Conservation (phyloP, 306 rosid species). For the Nissolia schottii region DNA sequence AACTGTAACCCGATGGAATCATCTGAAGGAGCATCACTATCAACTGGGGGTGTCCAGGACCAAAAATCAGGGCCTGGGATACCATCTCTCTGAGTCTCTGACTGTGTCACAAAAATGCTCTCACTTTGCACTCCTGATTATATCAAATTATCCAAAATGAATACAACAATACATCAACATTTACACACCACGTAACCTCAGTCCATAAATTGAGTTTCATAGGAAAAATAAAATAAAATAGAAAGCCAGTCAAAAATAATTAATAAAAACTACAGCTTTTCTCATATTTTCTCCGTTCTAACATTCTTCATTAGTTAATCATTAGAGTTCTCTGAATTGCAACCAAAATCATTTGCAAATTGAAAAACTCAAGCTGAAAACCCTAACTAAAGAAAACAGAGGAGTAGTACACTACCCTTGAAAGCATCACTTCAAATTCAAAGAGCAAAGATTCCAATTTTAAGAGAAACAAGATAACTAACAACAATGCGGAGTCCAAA, state of each 20-base stretch:
- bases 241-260: background rate
- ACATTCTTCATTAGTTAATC: background rate
- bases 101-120: constrained; percentile 25
- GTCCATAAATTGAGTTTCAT: background rate
- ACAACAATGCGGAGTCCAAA: background rate
- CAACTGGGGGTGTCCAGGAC: constrained; percentile 87
- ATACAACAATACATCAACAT: background rate
- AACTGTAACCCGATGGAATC: constrained; percentile 35
- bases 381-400: background rate
- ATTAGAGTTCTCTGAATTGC: background rate
- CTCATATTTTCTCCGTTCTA: background rate
- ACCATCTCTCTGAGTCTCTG: constrained; percentile 41
- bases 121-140: constrained; percentile 36
- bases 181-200: background rate
- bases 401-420: background rate
- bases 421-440: background rate
- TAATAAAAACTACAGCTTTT: background rate
- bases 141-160: background rate
- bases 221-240: background rate
- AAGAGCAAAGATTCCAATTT: background rate
- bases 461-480: background rate
- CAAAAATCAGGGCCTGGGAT: constrained; percentile 96
- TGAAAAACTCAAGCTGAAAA: background rate
- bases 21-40: constrained; percentile 29
- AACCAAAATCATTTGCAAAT: background rate